Base-by-base conservation (phyloP, 2,329 filamentous ascomycete genomes). In the Arthrobotrys iridis region DNA sequence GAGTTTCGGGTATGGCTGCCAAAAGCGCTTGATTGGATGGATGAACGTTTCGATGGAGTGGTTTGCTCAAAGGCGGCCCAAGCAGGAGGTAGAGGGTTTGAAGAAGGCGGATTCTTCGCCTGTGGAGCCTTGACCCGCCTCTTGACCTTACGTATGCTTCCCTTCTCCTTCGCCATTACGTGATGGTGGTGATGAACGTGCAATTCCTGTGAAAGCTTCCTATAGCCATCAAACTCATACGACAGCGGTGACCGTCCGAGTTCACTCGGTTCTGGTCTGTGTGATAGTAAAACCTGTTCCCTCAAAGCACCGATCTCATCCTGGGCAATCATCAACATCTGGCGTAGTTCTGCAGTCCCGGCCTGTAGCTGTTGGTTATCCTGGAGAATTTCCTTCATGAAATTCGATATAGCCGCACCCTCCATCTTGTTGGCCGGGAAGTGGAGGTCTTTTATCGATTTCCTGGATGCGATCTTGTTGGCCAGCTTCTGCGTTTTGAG, bases 141-240 rank as follows among this genome's bases (percentile, higher is more conserved):
- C 63, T 71, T 76, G 28, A 66, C 65, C 22, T 76, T 76, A 15
- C 72, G 72, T 18, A 71, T 22, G 45, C 72, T 70, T 8, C 64
- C 55, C 50, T 76, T 76, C 18, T 86, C 84, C 81, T 88, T 89
- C 8, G 86, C 83, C 0, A 88, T 84, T 8, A 90, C 87, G 78
- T 97, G 93, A 80, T 97, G 97, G 81, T 98, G 94, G 79, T 98
- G 93, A 80, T 98, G 94, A 48, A 98, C 91, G 79, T 97, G 94
- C 11, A 97, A 84, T 79, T 95, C 92, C 79, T 92, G 90, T 0
- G 90, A 90, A 1, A 87, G 65, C 20, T 78, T 77, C 20, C 63
- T 33, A 37, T 68, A 75, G 15, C 52, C 58, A 67, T 64, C 77
- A 50, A 74, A 52, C 75, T 62, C 77, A 67, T 62, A 77, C 37